Evolutionary conservation across 257 asterid genomes (phyloP), one percentile per base, ranked within the genome.

Genomic region (Solanum appendiculatum): DNA sequence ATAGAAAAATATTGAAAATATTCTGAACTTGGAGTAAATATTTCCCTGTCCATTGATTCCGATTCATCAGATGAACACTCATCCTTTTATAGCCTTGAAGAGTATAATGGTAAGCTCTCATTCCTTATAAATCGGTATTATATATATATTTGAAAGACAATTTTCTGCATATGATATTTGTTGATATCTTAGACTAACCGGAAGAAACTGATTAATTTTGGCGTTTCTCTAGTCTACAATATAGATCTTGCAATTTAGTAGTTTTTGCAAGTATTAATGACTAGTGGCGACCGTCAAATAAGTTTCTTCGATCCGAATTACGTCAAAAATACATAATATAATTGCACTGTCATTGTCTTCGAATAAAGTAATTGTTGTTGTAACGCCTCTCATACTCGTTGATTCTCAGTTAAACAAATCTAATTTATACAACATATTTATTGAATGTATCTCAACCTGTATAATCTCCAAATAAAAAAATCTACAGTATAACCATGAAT

Each of bases 401-500:
- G 0, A 63, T 63, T 10, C 70, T 63, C 18, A 11, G 3, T 63
- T 1, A 0, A n/a, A 25, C 31, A 63, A 4, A n/a, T 63, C 6
- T n/a, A 63, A n/a, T 63, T 60, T n/a, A n/a, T n/a, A 63, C 0
- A 63, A n/a, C 8, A n/a, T 63, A 25, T 63, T 63, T 10, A 25
- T 63, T 63, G 16, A 20, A 72, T 36, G 2, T 10, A 9, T 10
- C 0, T 10, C 5, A 40, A 73, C 2, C 48, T 20, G 21, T 20
- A 20, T 20, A 3, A 3, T 34, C 15, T 33, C 1, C 16, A 70
- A 34, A 34, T 66, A 70, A 29, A 68, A 10, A 2, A 7, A 1
- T 18, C 3, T 18, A 70, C 1, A 0, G 1, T 0, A 6, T 20
- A 3, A 69, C 2, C 14, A 31, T 1, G 3, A 1, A 0, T 73